phyloP scores from a whole-genome alignment of 306 rosid genomes.

The Prunus armeniaca region DNA sequence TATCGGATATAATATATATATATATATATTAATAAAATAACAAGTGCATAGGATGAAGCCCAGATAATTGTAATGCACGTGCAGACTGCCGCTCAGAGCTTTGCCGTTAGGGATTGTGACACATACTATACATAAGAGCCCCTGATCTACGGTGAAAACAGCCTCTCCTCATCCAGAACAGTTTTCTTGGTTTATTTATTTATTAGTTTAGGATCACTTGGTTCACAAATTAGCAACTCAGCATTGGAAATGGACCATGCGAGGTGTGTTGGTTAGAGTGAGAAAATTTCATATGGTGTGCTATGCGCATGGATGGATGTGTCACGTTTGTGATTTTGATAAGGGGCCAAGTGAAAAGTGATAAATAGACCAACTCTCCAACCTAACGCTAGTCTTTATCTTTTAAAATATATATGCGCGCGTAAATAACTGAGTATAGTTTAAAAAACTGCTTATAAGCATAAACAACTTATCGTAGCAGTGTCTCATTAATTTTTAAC shows the following conservation, averaged over 20 bases:
- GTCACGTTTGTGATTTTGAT: neutral
- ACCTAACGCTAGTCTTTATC: accelerated
- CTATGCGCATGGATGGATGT: neutral
- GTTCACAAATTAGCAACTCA: neutral
- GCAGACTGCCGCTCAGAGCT: neutral
- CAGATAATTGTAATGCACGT: neutral
- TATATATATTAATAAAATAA: too few species aligned
- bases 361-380: neutral
- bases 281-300: neutral
- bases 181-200: neutral
- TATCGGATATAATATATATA: too few species aligned
- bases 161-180: neutral
- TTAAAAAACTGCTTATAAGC: too few species aligned
- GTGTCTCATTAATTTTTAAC: too few species aligned
- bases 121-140: neutral
- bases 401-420: accelerated
- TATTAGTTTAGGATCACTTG: neutral
- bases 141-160: neutral
- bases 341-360: neutral
- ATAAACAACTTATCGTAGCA: too few species aligned
- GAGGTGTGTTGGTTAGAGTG: neutral
- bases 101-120: neutral
- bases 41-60: too few species aligned
- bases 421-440: accelerated
- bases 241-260: neutral